Conservation (phyloP, 805 yeast genomes). For the Metschnikowia borealis region DNA sequence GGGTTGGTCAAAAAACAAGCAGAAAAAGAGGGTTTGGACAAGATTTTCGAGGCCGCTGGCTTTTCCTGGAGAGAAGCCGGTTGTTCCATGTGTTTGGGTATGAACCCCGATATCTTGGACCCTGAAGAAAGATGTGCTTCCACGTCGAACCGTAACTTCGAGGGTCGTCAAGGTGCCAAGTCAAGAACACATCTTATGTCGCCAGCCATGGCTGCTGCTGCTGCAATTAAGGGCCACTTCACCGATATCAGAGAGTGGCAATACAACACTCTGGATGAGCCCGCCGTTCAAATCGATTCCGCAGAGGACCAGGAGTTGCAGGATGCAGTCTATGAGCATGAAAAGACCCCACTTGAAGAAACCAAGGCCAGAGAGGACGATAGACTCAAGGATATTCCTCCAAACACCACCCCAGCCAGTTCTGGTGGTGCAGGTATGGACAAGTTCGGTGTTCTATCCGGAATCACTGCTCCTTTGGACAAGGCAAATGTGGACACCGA, state of each 20-base stretch:
- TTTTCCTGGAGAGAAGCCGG: conserved; percentile 99
- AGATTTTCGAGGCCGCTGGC: conserved; percentile 86
- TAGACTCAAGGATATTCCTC: conserved; percentile 61
- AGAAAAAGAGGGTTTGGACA: conserved; percentile 90
- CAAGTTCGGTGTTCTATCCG: conserved; percentile 68
- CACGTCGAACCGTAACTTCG: conserved; percentile 97
- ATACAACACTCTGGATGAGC: conserved; percentile 55
- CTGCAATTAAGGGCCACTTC: conserved; percentile 87
- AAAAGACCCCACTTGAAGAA: conserved; percentile 57
- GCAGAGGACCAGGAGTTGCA: conserved; percentile 55
- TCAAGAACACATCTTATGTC: conserved; percentile 97
- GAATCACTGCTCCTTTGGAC: conserved; percentile 91
- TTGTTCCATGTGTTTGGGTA: conserved; percentile 98
- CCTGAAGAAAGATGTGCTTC: conserved; percentile 99
- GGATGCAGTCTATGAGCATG: conserved; percentile 68
- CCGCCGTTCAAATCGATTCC: conserved; percentile 47
- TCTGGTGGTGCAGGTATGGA: conserved; percentile 56
- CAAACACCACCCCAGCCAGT: conserved; percentile 24
- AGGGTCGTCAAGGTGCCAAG: conserved; percentile 97
- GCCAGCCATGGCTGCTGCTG: conserved; percentile 99
- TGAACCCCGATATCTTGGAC: conserved; percentile 95
- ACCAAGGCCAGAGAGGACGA: conserved; percentile 47
- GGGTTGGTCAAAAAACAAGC: conserved; percentile 93
- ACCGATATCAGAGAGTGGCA: conserved; percentile 83
- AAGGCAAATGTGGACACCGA: conserved; percentile 97